Evolutionary conservation across 129 eudicot genomes (phyloP).

Genomic region (Artemisia argyi): DNA sequence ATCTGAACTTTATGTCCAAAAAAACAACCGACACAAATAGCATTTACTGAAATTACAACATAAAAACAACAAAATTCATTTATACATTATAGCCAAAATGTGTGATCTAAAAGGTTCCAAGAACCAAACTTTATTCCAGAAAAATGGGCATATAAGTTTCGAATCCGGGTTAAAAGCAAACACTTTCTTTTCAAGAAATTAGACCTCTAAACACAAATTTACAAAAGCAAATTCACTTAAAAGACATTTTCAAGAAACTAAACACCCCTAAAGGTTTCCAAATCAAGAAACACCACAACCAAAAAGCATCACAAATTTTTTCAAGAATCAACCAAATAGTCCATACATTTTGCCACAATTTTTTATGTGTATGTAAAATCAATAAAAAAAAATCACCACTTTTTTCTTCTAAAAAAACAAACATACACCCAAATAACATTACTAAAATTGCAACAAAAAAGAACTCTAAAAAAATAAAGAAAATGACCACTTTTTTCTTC

Average conservation of each 20-base stretch:
- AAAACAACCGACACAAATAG: neutral
- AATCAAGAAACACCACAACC: neutral
- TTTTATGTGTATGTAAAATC: neutral
- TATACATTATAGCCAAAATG: constrained; percentile 2
- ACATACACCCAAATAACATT: too few species aligned
- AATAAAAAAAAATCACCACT: constrained; percentile 30
- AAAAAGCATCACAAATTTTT: neutral
- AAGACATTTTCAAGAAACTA: too few species aligned
- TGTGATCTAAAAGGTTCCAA: neutral
- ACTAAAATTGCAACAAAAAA: too few species aligned
- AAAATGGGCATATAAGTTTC: too few species aligned
- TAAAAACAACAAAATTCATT: constrained; percentile 10
- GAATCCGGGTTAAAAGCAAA: too few species aligned
- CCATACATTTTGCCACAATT: constrained; percentile 7
- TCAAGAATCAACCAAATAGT: constrained; percentile 7
- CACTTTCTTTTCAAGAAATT: too few species aligned
- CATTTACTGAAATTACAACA: constrained; percentile 1
- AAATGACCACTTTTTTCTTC: too few species aligned
- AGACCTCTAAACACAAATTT: too few species aligned
- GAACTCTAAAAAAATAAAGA: too few species aligned
- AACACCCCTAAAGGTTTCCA: too few species aligned
- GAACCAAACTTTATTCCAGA: too few species aligned
- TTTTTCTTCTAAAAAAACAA: constrained; percentile 38
- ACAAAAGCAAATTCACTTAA: too few species aligned
- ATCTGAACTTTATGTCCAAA: constrained; percentile 17